Base-by-base conservation (phyloP, 2,329 filamentous ascomycete species). In the Pseudohalonectria lignicola region DNA sequence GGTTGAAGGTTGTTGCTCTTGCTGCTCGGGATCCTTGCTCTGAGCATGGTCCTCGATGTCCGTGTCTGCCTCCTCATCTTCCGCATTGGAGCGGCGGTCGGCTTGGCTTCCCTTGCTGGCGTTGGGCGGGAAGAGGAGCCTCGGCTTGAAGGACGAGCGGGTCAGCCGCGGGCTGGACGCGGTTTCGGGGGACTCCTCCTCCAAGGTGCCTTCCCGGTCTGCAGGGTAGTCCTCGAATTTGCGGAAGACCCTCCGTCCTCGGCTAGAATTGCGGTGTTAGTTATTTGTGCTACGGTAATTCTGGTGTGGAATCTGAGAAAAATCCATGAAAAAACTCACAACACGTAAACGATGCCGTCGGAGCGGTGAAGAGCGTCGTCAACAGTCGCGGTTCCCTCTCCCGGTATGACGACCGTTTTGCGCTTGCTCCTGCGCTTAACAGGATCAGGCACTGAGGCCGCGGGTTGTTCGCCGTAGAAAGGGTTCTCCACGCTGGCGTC, bases 171-270 rank as follows among this genome's bases (percentile, higher is more conserved):
- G 26, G 7, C 33, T 33, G 2, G 39, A 13, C 4, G 21, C 55
- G 53, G 23, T 26, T 26, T 26, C 23, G 8, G 23, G n/a, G 23
- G 23, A 26, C 8, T 41, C 53, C 45, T 42, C 52, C 21, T 60
- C 56, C 34, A 52, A 47, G 20, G 39, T 36, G 34, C 46, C 44
- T 10, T 42, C 39, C 13, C 38, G 39, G 2, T 39, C 20, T 2
- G 39, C 28, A 13, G 28, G 47, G 11, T 53, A 55, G 8, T 55
- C 59, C 31, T 61, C 57, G 47, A 81, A 86, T 52, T 79, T 82
- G 56, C 79, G 77, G 62, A 86, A 86, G 40, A 85, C 67, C 54
- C 77, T 85, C 66, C 82, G 86, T 54, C 85, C 85, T 49, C 85
- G 85, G 66, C 82, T 87, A 40, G 44, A 48, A 44, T 26, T 26